Evolutionary conservation across 2,329 filamentous ascomycete genomes (phyloP), one percentile per base, ranked within the genome.

Genomic region (Hypocrella siamensis): DNA sequence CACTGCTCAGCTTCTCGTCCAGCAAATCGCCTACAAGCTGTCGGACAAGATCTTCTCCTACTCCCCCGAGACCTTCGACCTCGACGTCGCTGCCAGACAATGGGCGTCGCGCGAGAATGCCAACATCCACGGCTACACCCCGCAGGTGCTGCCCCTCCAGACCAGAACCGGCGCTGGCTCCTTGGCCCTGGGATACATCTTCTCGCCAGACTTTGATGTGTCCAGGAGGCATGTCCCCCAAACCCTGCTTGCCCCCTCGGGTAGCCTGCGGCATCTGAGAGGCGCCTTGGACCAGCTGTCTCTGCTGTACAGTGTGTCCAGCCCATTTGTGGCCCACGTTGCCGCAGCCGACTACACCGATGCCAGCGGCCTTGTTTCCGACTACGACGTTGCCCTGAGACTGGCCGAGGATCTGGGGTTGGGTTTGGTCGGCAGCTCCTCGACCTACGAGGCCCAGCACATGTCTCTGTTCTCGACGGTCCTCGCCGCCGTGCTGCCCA

Each of bases 1-100:
- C 38, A 96, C 88, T 26, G 82, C 85, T 19, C 90, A 98, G 60
- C 75, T 84, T 16, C 72, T 98, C 34, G 79, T 96, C 41, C 90
- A 98, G 63, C 90, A 98, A 59, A 79, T 96, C 41, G 84, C 88
- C 38, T 98, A 93, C 61, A 73, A 82, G 40, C 69, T 98, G 38
- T 96, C 88, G 35, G 86, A 96, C 65, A 93, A 93, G 67, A 76
- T 96, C 60, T 98, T 93, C 63, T 81, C 86, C 35, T 96, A 93
- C 65, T 96, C 88, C 3, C 84, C 86, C 18, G 82, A 93, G 48
- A 81, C 83, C 11, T 96, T 94, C 49, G 82, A 92, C 51, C 70
- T 98, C 41, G 88, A 96, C 53, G 57, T 77, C 39, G 84, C 86
- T 29, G 76, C 82, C 33, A 80, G 78, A 54, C 58, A 73, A 43